Base-by-base conservation (phyloP, 2,329 filamentous ascomycete species). In the Paracamarosporium sp. region DNA sequence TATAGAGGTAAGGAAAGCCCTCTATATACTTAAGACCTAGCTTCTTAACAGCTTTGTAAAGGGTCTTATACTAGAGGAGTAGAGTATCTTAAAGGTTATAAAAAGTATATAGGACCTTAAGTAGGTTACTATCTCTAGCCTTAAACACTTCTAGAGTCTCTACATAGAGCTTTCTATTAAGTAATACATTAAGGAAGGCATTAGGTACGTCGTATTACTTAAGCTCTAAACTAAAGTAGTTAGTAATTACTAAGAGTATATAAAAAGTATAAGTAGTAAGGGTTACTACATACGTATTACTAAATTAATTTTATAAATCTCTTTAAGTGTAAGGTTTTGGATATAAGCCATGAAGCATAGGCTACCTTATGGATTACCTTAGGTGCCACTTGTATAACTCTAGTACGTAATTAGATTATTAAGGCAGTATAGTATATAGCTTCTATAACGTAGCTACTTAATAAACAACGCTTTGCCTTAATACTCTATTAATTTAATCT, bases 31-130 rank as follows among this genome's bases (percentile, higher is more conserved):
- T 5, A 5, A 65, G 50, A 7, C 51, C 43, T 13, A 66, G 57
- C 9, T 61, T 27, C 33, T n/a, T 20, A 9, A 66, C 52, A 1
- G 51, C 60, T 25, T 40, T 46, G 11, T 36, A 56, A 6, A 63
- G 57, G 35, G 66, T n/a, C 13, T 56, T 44, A 24, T 58, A 59
- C 63, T 38, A 67, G 6, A 68, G 63, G 17, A 55, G 17, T 22
- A 56, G 63, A 6, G 53, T 60, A 44, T 52, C 38, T 17, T 61
- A 59, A 2, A 67, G 56, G 3, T 57, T 53, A 52, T 67, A 68
- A 12, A 68, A 43, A 1, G 65, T 65, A 35, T 50, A 25, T 2
- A 31, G 24, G 15, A 70, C 55, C 22, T 50, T 31, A 33, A 59
- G 53, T 53, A 57, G 5, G 45, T 57, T 30, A 44, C 45, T n/a